Conservation (phyloP, 768 basidiomycete species). For the Mycena maculata region DNA sequence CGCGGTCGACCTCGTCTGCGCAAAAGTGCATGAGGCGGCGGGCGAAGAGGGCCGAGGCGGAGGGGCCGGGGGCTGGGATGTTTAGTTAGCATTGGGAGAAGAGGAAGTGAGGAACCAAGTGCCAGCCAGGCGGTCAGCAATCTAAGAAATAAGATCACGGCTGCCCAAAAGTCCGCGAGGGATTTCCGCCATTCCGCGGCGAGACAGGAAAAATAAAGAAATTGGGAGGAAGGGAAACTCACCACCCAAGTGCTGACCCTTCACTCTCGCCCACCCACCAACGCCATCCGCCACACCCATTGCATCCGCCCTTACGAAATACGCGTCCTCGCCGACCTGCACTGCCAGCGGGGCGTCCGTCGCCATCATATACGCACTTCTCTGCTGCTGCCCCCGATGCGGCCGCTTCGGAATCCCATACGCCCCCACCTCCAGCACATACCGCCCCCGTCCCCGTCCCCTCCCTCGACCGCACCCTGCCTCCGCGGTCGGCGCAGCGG, state of each 20-base stretch:
- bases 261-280: constrained; percentile 82
- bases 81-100: constrained; percentile 1
- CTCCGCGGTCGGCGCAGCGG: constrained; percentile 41
- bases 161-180: no score
- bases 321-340: constrained; percentile 94
- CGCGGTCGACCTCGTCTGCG: constrained; percentile 65
- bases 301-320: constrained; percentile 83
- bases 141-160: no score
- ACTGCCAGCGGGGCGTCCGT: constrained; percentile 61
- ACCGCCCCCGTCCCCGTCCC: constrained; percentile 48
- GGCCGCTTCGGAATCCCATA: constrained; percentile 85
- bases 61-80: constrained; percentile 37
- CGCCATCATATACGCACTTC: constrained; percentile 31
- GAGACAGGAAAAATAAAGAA: background rate
- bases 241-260: constrained; percentile 43
- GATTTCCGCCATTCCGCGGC: no score
- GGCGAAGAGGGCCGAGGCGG: constrained; percentile 70
- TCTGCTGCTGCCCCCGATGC: constrained; percentile 26
- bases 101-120: no score
- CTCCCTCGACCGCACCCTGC: constrained; percentile 42
- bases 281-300: constrained; percentile 97
- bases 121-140: no score
- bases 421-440: constrained; percentile 78
- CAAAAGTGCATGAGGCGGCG: constrained; percentile 89
- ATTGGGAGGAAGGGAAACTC: constrained; percentile 20